Evolutionary conservation across 352 stramenopile genomes (phyloP), one percentile per base, ranked within the genome.

Genomic region (Phytophthora kernoviae): DNA sequence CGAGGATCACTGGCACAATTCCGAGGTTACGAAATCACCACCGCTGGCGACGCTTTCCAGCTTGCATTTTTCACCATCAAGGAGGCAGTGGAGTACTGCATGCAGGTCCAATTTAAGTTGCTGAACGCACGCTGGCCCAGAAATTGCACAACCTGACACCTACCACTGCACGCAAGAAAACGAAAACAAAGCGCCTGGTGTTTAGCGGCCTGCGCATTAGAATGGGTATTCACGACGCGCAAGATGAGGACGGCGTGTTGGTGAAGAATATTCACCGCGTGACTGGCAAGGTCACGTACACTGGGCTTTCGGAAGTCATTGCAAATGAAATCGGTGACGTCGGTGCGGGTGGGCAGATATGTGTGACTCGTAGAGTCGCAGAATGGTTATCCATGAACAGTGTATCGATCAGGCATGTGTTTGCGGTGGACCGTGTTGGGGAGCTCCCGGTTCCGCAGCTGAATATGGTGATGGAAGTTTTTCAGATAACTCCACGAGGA

Each of bases 11-110:
- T 88, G 7, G 63, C 70, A 4, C 63, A 70, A 11, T 78, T 73
- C 37, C 71, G 53, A 18, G 70, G 77, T 2, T 88, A 88, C 48
- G 80, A 90, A 48, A 87, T 88, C 54, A 84, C 75, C 24, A 90
- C 78, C 9, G 67, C 55, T 4, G 78, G 76, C 11, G 76, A 87
- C 56, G 64, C 78, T 12, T 90, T 90, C 44, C 73, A 90, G 53
- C 71, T 90, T 12, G 74, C 80, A 2, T 87, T 88, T 36, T 78
- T 84, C 46, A 73, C 43, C 15, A 71, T 81, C 42, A 63, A 79
- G 21, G 75, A 85, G 34, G 80, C 80, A 0, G 76, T 85, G 9
- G 76, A 82, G 39, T 87, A 87, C 49, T 86, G 75, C 54, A 54
- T 77, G 4, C 60, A 80, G 15, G 69, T 87, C 9, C 80, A 90